Evolutionary conservation across 345 rosid species (phyloP).

Genomic region (Sonneratia alba): DNA sequence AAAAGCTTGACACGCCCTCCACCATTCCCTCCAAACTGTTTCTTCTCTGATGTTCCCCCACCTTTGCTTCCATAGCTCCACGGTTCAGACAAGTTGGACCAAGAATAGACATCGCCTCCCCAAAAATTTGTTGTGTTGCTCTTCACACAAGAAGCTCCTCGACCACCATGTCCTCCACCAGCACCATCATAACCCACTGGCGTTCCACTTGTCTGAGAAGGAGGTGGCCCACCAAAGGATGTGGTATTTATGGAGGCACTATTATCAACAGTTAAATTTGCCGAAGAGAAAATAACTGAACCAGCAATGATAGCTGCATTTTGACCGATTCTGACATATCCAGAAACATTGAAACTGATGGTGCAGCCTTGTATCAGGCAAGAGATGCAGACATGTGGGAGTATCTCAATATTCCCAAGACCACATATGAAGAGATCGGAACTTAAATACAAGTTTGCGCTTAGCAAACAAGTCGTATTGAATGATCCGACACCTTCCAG

Average conservation of each 20-base stretch:
- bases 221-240: constrained; percentile 73
- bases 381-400: constrained; percentile 49
- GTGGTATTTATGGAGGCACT: constrained; percentile 66
- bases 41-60: constrained; percentile 39
- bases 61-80: constrained; percentile 97
- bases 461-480: constrained; percentile 71
- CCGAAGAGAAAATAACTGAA: constrained; percentile 49
- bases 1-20: constrained; percentile 76
- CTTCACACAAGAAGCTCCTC: constrained; percentile 84
- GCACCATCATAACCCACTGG: constrained; percentile 77
- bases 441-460: constrained; percentile 50
- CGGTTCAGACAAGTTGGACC: constrained; percentile 76
- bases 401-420: constrained; percentile 65
- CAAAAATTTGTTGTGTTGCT: constrained; percentile 50
- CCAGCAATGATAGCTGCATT: constrained; percentile 60
- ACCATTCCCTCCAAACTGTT: constrained; percentile 65
- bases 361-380: constrained; percentile 67
- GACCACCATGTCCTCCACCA: constrained; percentile 98
- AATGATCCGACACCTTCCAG: constrained; percentile 83
- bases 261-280: constrained; percentile 50
- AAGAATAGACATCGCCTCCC: constrained; percentile 97
- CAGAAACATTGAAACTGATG: constrained; percentile 60
- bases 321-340: constrained; percentile 62
- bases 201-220: constrained; percentile 94
- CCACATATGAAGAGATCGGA: constrained; percentile 60